These are phyloP conservation scores for Metschnikowia peoriensis DNA, from an alignment of 805 yeast genomes.

Conservation along the genomic window DNA sequence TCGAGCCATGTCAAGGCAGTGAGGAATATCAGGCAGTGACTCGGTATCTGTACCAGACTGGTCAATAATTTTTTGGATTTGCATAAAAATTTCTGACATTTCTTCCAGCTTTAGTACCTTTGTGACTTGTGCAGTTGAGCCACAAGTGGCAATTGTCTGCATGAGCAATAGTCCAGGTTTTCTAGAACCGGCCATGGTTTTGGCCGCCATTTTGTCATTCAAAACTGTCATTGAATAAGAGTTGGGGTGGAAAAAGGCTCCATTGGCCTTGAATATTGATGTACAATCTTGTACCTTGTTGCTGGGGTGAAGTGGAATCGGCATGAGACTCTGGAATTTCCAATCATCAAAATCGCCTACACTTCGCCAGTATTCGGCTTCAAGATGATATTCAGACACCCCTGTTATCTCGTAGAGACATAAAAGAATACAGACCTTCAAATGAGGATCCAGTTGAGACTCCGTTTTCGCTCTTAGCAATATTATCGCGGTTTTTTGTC, in stretches of 20 bases:
- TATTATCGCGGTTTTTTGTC: conserved; percentile 8
- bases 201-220: not conserved
- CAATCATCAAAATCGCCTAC: not conserved
- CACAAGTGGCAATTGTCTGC: not conserved
- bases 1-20: not conserved
- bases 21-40: not conserved
- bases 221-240: conserved; percentile 3
- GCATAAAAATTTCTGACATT: not conserved
- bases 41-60: not conserved
- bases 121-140: not conserved
- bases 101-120: not conserved
- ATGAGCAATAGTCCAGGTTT: not conserved
- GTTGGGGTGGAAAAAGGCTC: conserved; percentile 6
- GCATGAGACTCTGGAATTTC: not conserved
- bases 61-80: not conserved
- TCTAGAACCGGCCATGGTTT: not conserved
- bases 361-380: conserved; percentile 10
- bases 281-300: not conserved
- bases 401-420: conserved; percentile 9
- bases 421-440: conserved; percentile 3
- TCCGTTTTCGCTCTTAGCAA: conserved; percentile 10
- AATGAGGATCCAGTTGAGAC: conserved; percentile 3
- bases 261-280: not conserved
- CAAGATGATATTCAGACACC: not conserved
- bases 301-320: not conserved